Base-by-base conservation (phyloP, 208 protist species). In the Vickermania ingenoplastis region DNA sequence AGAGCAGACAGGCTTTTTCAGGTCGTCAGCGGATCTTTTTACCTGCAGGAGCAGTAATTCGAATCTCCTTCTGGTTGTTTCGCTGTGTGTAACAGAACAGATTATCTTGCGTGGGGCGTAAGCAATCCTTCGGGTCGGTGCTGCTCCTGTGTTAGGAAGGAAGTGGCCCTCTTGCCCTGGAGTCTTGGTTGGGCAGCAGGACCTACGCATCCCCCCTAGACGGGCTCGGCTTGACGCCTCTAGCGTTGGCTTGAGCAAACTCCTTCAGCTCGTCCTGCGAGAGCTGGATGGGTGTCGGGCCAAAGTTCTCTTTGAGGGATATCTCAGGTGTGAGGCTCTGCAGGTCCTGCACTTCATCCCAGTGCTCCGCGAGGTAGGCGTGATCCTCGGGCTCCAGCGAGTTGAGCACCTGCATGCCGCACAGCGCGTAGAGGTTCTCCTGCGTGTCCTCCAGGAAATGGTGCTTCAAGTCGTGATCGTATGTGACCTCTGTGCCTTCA, bases 401-500 rank as follows among this genome's bases (percentile, higher is more conserved):
- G 53, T 80, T 69, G 66, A 81, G 55, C n/a, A 88, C 41, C 61
- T 91, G 83, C 75, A 89, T 79, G 11, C 76, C 75, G 52, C 74
- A 86, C 22, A 93, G 51, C 25, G 63, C 60, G 27, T 62, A 80
- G 17, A 93, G 53, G 53, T 93, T 91, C 31, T 93, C 86, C 17
- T 74, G 65, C 25, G 81, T 93, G 63, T 91, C 86, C 56, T 90
- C 86, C 17, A 93, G 27, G 59, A 93, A 93, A 11, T 80, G 71
- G 65, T 93, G 86, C 5, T 66, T 70, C 2, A 86, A 67, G 31
- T 89, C 79, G 58, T 93, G 86, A 14, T 60, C 31, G 69, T 83
- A 91, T 21, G 66, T 1, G 5, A 14, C 21, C 27, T 17, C 13
- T 7, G 23, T 7, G 23, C 24, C 50, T 5, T 26, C 24, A 1